These are phyloP conservation scores for Malassezia vespertilionis DNA, from an alignment of 1,284 basidiomycete species.

Conservation along the genomic window DNA sequence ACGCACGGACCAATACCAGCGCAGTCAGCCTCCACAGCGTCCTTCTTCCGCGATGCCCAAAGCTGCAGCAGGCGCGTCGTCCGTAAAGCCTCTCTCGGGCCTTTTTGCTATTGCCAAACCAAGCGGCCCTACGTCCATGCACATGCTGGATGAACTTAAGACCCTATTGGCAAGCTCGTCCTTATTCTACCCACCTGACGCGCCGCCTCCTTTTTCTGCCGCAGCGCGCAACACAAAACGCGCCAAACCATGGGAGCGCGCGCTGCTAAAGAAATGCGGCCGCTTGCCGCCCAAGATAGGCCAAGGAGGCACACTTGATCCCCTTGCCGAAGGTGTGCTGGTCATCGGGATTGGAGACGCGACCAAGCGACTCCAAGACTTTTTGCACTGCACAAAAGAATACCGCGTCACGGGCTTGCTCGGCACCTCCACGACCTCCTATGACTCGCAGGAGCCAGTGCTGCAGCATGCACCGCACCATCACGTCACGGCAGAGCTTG, in stretches of 20 bases:
- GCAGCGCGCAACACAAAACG: slow-evolving; percentile 24
- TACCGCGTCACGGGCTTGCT: slow-evolving; percentile 82
- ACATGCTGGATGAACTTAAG: slow-evolving; percentile 75
- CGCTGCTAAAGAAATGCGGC: slow-evolving; percentile 7
- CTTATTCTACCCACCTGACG: slow-evolving; percentile 55
- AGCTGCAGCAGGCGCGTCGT: too few species aligned
- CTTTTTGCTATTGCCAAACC: slow-evolving; percentile 76
- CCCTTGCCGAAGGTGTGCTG: slow-evolving; percentile 78
- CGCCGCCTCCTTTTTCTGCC: slow-evolving; percentile 43
- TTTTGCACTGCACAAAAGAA: slow-evolving; percentile 76
- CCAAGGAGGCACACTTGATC: slow-evolving; percentile 89
- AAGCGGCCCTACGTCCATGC: slow-evolving; percentile 80
- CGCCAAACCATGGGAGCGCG: slow-evolving; percentile 25
- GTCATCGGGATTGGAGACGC: slow-evolving; percentile 77
- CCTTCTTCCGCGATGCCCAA: too few species aligned
- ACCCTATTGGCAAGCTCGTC: slow-evolving; percentile 64
- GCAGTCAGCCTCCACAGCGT: background rate
- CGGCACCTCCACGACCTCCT: slow-evolving; percentile 87
- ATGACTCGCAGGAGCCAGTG: slow-evolving; percentile 66
- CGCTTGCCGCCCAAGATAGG: slow-evolving; percentile 58
- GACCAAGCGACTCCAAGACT: slow-evolving; percentile 74
- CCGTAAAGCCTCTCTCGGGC: slow-evolving; percentile 68
- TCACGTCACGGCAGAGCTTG: slow-evolving; percentile 64
- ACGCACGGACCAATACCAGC: background rate
- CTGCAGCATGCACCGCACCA: slow-evolving; percentile 58